Conservation (phyloP, 164 flowering plant species). For the Annona squamosa region DNA sequence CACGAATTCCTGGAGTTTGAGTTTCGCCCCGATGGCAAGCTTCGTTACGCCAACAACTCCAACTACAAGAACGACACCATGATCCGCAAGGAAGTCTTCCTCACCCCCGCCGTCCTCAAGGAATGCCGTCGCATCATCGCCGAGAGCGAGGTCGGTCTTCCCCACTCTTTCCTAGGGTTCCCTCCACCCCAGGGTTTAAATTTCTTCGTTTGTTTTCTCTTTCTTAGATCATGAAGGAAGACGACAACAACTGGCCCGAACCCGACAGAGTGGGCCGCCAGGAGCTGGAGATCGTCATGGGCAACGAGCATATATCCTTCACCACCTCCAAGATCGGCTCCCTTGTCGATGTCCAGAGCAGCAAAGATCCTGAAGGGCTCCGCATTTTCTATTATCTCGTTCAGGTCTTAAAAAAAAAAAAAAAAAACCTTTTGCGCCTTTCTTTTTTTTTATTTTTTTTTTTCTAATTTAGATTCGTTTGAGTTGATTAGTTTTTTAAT, state of each 20-base stretch:
- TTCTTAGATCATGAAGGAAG: slow-evolving; percentile 91
- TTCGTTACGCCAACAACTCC: slow-evolving; percentile 90
- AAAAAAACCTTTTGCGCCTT: too few species aligned
- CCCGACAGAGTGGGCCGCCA: slow-evolving; percentile 88
- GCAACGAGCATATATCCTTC: slow-evolving; percentile 91
- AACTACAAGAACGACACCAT: slow-evolving; percentile 96
- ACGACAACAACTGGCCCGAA: slow-evolving; percentile 92
- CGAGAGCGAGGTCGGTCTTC: slow-evolving; percentile 67
- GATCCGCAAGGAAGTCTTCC: slow-evolving; percentile 89
- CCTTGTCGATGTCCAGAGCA: slow-evolving; percentile 89
- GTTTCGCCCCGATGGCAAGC: slow-evolving; percentile 89
- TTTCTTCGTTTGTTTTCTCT: not conserved
- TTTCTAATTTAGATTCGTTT: too few species aligned
- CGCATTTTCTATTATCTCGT: slow-evolving; percentile 95
- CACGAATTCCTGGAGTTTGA: slow-evolving; percentile 94
- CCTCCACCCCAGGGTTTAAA: not conserved
- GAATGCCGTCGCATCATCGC: slow-evolving; percentile 86
- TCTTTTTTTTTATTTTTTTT: too few species aligned
- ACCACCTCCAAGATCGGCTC: slow-evolving; percentile 97
- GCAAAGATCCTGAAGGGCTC: slow-evolving; percentile 95
- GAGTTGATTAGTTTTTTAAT: too few species aligned
- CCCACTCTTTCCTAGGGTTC: slow-evolving; percentile 1
- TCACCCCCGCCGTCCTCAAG: slow-evolving; percentile 77
- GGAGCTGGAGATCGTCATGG: slow-evolving; percentile 98
- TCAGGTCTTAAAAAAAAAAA: slow-evolving; percentile 37